phyloP scores from a whole-genome alignment of 371 early-diverging fungal genomes.

The Fennellomyces sp. region DNA sequence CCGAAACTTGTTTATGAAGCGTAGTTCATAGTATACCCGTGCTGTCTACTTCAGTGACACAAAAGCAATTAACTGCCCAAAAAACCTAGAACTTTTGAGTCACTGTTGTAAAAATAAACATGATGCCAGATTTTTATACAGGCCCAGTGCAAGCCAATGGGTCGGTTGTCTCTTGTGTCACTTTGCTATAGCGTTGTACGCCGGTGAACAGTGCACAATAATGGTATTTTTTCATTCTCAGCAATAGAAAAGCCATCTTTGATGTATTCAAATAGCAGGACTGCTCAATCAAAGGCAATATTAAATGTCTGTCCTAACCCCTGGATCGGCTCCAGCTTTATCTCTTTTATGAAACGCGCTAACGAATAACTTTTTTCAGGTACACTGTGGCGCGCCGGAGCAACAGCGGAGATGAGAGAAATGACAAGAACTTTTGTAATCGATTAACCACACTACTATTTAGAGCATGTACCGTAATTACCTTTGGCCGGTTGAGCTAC shows the following conservation, averaged over 20 bases:
- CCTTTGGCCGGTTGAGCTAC: too few relatives aligned
- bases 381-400: too few relatives aligned
- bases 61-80: too few relatives aligned
- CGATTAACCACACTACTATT: background rate
- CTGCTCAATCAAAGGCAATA: background rate
- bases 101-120: too few relatives aligned
- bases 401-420: background rate
- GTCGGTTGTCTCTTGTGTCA: background rate
- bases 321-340: too few relatives aligned
- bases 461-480: background rate
- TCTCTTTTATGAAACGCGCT: too few relatives aligned
- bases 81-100: too few relatives aligned
- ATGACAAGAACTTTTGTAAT: background rate
- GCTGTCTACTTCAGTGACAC: too few relatives aligned
- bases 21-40: too few relatives aligned
- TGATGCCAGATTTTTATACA: background rate
- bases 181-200: background rate
- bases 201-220: background rate
- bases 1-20: too few relatives aligned
- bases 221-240: conserved; percentile 2
- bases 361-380: too few relatives aligned
- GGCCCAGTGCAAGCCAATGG: background rate
- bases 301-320: too few relatives aligned
- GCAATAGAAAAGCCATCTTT: background rate
- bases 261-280: background rate